A percentile compares a stretch with the other conserved stretches of the same genome.
Evolutionary conservation across 148 eudicot species (phyloP).

Genomic region (Polygonum maritimum): DNA sequence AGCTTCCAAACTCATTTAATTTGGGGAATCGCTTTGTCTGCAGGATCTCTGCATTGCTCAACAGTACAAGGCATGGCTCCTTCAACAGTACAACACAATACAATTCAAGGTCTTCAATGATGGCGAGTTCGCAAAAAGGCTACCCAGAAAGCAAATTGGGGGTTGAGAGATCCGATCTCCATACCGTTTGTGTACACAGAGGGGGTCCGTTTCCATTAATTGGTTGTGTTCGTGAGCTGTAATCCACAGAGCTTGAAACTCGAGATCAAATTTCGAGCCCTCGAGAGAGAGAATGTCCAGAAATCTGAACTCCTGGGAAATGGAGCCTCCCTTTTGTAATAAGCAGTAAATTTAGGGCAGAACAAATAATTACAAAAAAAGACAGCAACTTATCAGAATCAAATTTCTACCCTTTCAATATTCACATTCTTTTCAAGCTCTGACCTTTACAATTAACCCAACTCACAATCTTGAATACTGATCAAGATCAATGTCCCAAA

Average conservation of each 20-base stretch:
- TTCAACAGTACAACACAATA: neutral
- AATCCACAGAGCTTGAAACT: neutral
- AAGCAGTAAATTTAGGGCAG: neutral
- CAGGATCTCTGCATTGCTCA: neutral
- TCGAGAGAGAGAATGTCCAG: neutral
- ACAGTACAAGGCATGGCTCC: constrained; percentile 7
- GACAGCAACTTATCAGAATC: constrained; percentile 5
- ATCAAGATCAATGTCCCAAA: neutral
- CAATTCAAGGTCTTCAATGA: constrained; percentile 4
- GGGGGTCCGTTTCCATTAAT: constrained; percentile 3
- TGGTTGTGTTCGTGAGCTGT: neutral
- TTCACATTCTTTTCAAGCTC: neutral
- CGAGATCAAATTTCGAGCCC: neutral
- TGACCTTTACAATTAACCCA: no score
- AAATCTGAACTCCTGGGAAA: neutral
- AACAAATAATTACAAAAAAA: neutral
- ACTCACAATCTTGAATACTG: neutral
- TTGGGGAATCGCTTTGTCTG: neutral
- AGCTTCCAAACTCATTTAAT: neutral
- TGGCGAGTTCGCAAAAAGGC: neutral
- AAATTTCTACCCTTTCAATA: neutral
- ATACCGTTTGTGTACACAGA: neutral
- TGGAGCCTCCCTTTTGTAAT: neutral
- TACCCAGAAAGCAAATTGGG: neutral
- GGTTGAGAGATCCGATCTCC: neutral